Percentiles rank a stretch among this genome's conserved stretches.
These are phyloP conservation scores for Ceratocystis variospora DNA, from an alignment of 2,329 filamentous ascomycete species.

Conservation along the genomic window DNA sequence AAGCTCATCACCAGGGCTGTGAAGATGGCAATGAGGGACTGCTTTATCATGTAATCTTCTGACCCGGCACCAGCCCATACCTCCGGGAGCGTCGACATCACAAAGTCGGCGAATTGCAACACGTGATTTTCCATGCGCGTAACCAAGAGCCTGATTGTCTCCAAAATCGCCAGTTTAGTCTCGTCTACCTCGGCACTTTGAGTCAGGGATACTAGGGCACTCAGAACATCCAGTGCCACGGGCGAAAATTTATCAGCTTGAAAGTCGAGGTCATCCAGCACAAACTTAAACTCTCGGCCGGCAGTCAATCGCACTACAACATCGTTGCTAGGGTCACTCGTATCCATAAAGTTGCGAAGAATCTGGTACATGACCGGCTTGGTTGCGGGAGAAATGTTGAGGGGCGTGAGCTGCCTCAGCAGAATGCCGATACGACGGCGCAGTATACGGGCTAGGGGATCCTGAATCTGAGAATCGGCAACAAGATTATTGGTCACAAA, in stretches of 20 bases:
- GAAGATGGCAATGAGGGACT: slow-evolving; percentile 77
- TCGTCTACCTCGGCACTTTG: slow-evolving; percentile 69
- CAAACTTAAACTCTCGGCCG: slow-evolving; percentile 64
- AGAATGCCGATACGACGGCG: slow-evolving; percentile 79
- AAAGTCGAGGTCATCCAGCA: slow-evolving; percentile 79
- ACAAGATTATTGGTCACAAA: slow-evolving; percentile 65
- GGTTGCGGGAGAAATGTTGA: slow-evolving; percentile 56
- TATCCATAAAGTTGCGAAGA: slow-evolving; percentile 72
- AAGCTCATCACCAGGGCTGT: slow-evolving; percentile 75
- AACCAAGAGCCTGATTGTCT: slow-evolving; percentile 71
- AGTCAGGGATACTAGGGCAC: slow-evolving; percentile 62
- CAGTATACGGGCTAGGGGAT: slow-evolving; percentile 59
- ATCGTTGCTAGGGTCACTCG: slow-evolving; percentile 67
- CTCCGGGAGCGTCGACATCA: slow-evolving; percentile 64
- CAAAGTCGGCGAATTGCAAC: slow-evolving; percentile 56
- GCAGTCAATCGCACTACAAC: slow-evolving; percentile 85
- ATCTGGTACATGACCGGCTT: slow-evolving; percentile 72
- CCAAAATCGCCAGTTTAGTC: slow-evolving; percentile 78
- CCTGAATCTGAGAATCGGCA: slow-evolving; percentile 56
- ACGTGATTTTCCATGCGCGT: slow-evolving; percentile 66
- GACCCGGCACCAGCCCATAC: slow-evolving; percentile 71
- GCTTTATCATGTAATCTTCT: slow-evolving; percentile 85
- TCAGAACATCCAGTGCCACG: slow-evolving; percentile 60
- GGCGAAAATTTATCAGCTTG: slow-evolving; percentile 58
- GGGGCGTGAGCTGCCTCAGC: slow-evolving; percentile 75